Evolutionary conservation across 306 rosid genomes (phyloP), one percentile per base, ranked within the genome.

Genomic region (Senna tora): DNA sequence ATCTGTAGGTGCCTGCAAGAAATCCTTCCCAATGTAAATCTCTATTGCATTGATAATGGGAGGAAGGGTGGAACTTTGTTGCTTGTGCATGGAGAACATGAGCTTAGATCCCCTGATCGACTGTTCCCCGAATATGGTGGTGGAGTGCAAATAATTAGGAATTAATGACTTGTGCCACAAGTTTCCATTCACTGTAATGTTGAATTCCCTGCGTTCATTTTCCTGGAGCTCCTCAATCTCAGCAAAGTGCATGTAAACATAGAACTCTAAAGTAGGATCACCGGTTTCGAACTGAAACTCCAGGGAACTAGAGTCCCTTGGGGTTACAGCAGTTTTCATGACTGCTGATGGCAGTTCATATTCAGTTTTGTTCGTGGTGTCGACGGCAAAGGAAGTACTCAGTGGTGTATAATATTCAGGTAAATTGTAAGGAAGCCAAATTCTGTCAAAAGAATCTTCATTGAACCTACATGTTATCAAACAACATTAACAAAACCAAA

Each of bases 31-130:
- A 3, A 42, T 1, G 71, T 80, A 88, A 41, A 71, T 28, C 69
- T 86, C 94, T n/a, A 82, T 11, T 41, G 80, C 94, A 63, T 88
- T 88, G 34, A 88, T 77, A 66, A 88, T 82, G 1, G 94, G 94
- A 63, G 91, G 89, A 20, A 30, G 87, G 12, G 82, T 84, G 36
- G 89, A 84, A 19, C 39, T 54, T 51, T 54, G 66, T 14, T 46
- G 65, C 71, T 53, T 72, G n/a, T 47, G 1, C 33, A 88, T 12
- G 39, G 77, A 73, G 64, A 64, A 86, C 38, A 13, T 42, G 64
- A 45, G 65, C 34, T 45, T 75, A 6, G 20, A 25, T 58, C 36
- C 81, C 65, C 63, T 11, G 25, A n/a, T 17, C 25, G 51, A 47
- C 19, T 45, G 28, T 0, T 9, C 0, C 67, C n/a, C 41, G 4